These are phyloP conservation scores for Phytophthora gonapodyides DNA, from an alignment of 352 stramenopile species.

Conservation along the genomic window DNA sequence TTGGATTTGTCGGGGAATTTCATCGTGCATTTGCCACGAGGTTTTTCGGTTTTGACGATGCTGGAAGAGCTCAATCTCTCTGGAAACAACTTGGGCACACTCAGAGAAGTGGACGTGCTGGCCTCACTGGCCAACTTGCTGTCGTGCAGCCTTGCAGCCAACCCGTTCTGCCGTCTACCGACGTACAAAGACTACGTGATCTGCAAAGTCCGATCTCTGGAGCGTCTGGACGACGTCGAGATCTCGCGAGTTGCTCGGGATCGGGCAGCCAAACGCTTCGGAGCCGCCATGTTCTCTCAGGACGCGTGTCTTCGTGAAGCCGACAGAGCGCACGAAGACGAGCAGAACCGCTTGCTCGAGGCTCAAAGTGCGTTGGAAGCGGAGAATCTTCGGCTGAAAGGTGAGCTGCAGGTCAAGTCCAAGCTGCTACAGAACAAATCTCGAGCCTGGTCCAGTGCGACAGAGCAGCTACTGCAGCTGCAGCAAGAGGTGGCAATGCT, in stretches of 20 bases:
- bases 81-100: slow-evolving; percentile 71
- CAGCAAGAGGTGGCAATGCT: slow-evolving; percentile 86
- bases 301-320: slow-evolving; percentile 54
- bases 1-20: slow-evolving; percentile 85
- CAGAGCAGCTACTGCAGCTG: slow-evolving; percentile 72
- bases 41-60: slow-evolving; percentile 48
- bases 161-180: slow-evolving; percentile 76
- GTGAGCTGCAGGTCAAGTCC: slow-evolving; percentile 80
- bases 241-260: slow-evolving; percentile 57
- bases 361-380: slow-evolving; percentile 64
- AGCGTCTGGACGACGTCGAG: slow-evolving; percentile 56
- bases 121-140: slow-evolving; percentile 65
- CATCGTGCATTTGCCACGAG: slow-evolving; percentile 70
- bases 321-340: slow-evolving; percentile 45
- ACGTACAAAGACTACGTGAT: slow-evolving; percentile 80
- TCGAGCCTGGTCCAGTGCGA: slow-evolving; percentile 79
- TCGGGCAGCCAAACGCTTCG: slow-evolving; percentile 68
- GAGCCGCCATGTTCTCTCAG: slow-evolving; percentile 59
- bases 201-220: slow-evolving; percentile 63
- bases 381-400: slow-evolving; percentile 74
- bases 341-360: slow-evolving; percentile 64
- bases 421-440: slow-evolving; percentile 86
- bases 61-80: slow-evolving; percentile 70
- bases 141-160: slow-evolving; percentile 59
- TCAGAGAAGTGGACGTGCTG: slow-evolving; percentile 75